Evolutionary conservation across 345 rosid species (phyloP), one percentile per base, ranked within the genome.

Genomic region (Passiflora organensis): DNA sequence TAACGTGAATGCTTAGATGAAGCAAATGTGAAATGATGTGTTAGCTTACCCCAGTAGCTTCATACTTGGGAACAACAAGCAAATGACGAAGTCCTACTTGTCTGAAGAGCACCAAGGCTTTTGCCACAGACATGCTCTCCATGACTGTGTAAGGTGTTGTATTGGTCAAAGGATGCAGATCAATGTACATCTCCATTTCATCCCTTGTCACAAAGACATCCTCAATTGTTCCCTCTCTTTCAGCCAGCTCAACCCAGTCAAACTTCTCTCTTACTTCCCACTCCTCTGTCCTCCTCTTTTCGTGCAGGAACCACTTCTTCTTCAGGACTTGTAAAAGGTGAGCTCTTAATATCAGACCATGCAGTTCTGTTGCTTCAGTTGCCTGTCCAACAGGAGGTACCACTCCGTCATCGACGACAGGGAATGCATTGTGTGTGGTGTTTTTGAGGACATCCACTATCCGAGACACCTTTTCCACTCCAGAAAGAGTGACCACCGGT

Each of bases 41-140:
- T 55, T 44, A 53, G 66, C 91, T 85, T 64, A 85, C 96, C 75
- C 86, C 91, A 38, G 80, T 62, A 16, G 74, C 81, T 77, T 82
- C 87, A 48, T 80, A 82, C 65, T 75, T 87, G 18, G 96, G 95
- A 36, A 87, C 81, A 6, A 91, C 56, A 50, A 85, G 81, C 85
- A 87, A 34, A 58, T 91, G 97, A 4, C 97, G 67, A 10, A 83
- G 89, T 23, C 87, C 97, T 17, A 83, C 81, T 75, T 69, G 85
- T 65, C 97, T 60, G 78, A 87, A 91, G 17, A 87, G 80, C 58
- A 91, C 87, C 76, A 82, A 46, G 43, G 97, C 96, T 73, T 87
- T 91, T n/a, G 89, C 96, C 44, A 85, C 96, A 2, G 96, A 87
- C 83, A 82, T 80, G 77, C 80, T 85, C 62, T 87, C 96, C 75